Base-by-base conservation (phyloP, 352 stramenopile species). In the Phytophthora niederhauseri region DNA sequence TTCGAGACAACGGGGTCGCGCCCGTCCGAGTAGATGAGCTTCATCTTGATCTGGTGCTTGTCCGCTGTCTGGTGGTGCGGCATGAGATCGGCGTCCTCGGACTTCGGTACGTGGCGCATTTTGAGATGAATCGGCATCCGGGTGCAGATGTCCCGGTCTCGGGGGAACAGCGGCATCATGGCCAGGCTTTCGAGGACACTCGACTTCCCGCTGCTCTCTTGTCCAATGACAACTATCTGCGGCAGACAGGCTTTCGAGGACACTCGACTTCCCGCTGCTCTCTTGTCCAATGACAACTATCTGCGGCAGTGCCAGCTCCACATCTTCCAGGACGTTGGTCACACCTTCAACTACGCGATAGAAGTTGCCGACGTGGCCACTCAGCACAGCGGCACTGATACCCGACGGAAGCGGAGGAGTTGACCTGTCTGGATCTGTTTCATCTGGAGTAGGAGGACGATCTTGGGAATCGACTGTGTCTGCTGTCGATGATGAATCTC, bases 191-290 rank as follows among this genome's bases (percentile, higher is more conserved):
- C 79, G 51, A 85, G 69, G 38, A 83, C 73, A 26, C 68, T 80
- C 3, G 76, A 84, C 73, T 84, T 87, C 66, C 79, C 79, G 59
- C 75, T 80, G 70, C 77, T 71, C 60, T 81, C 74, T 28, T 81
- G 64, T 14, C 79, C 79, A 9, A 81, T 69, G 14, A 83, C 75
- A 15, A 85, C 69, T 48, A 85, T 76, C 58, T 78, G 68, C 38
- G 79, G 79, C 41, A 85, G 66, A n/a, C n/a, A 87, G 59, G 34
- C 63, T 73, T 68, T 84, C 79, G 51, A 85, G 69, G 38, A 83
- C 73, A 26, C 68, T 80, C 3, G 76, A 84, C 73, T 84, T 87
- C 66, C 79, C 79, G 59, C 75, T 80, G 70, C 77, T 71, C 60
- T 81, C 74, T 28, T 81, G 64, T 14, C 79, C 79, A 9, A 81